Evolutionary conservation across 2,329 filamentous ascomycete genomes (phyloP).

Genomic region (Intubia oerlemansii): DNA sequence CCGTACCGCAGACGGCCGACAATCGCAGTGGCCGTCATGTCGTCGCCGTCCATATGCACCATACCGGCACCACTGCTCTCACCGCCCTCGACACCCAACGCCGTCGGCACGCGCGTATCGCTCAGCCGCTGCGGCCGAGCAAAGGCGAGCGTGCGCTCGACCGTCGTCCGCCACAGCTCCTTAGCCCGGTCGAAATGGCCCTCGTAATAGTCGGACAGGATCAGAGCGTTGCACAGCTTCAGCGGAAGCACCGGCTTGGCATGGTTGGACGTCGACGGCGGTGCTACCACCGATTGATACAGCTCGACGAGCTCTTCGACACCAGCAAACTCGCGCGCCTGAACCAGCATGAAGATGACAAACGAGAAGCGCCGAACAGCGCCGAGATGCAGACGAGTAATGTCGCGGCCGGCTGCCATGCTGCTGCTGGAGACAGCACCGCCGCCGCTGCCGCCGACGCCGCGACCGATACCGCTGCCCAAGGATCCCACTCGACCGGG

Average conservation of each 20-base stretch:
- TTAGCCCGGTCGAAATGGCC: slow-evolving; percentile 37
- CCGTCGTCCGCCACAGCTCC: slow-evolving; percentile 42
- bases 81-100: slow-evolving; percentile 1
- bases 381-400: slow-evolving; percentile 9
- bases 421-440: slow-evolving; percentile 2
- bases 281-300: slow-evolving; percentile 21
- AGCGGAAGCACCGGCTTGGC: slow-evolving; percentile 22
- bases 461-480: background rate
- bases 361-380: slow-evolving; percentile 16
- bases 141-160: slow-evolving; percentile 26
- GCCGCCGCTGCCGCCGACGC: background rate
- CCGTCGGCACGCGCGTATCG: slow-evolving; percentile 2
- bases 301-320: slow-evolving; percentile 22
- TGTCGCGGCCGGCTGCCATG: slow-evolving; percentile 8
- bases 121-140: slow-evolving; percentile 13
- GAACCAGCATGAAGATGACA: slow-evolving; percentile 19
- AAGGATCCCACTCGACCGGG: too few relatives aligned
- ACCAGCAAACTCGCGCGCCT: slow-evolving; percentile 17
- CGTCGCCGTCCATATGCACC: slow-evolving; percentile 1
- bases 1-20: slow-evolving; percentile 30
- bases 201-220: slow-evolving; percentile 41
- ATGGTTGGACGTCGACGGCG: slow-evolving; percentile 10
- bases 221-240: slow-evolving; percentile 38
- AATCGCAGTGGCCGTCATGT: slow-evolving; percentile 10
- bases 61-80: slow-evolving; percentile 1